These are phyloP conservation scores for Dentipellis fragilis DNA, from an alignment of 768 basidiomycete species.

Conservation along the genomic window DNA sequence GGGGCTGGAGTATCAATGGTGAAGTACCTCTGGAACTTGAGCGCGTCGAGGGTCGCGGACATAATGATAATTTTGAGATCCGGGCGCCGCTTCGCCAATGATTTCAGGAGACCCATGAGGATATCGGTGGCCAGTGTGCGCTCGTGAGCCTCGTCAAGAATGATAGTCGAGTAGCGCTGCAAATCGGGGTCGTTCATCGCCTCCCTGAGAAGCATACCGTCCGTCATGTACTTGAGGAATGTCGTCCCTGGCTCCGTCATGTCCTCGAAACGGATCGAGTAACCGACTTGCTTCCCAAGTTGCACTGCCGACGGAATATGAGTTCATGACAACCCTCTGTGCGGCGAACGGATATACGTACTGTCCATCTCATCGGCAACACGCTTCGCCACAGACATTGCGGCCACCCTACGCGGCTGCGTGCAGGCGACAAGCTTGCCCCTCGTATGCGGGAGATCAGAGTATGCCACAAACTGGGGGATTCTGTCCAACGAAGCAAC, in stretches of 20 bases:
- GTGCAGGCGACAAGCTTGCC: slow-evolving; percentile 94
- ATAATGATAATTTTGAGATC: slow-evolving; percentile 98
- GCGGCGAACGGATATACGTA: slow-evolving; percentile 26
- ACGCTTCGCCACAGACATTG: slow-evolving; percentile 97
- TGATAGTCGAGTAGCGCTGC: slow-evolving; percentile 90
- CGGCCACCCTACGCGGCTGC: slow-evolving; percentile 91
- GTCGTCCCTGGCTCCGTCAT: slow-evolving; percentile 86
- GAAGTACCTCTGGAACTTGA: slow-evolving; percentile 97
- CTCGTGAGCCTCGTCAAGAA: slow-evolving; percentile 98
- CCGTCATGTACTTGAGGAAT: slow-evolving; percentile 99
- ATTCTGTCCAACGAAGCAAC: slow-evolving; percentile 42
- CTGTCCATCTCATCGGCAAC: slow-evolving; percentile 99
- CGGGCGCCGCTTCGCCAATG: slow-evolving; percentile 63
- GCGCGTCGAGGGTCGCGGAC: slow-evolving; percentile 94
- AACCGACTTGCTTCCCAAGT: slow-evolving; percentile 92
- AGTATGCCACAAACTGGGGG: slow-evolving; percentile 92
- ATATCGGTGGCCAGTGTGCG: slow-evolving; percentile 96
- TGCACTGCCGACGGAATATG: slow-evolving; percentile 40
- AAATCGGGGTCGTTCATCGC: slow-evolving; percentile 95
- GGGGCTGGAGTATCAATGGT: slow-evolving; percentile 45
- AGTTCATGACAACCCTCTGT: slow-evolving; percentile 3
- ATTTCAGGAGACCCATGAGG: slow-evolving; percentile 93
- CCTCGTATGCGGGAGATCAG: slow-evolving; percentile 83
- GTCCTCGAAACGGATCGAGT: slow-evolving; percentile 98
- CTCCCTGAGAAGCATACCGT: slow-evolving; percentile 97